Conservation (phyloP, 2,329 filamentous ascomycete genomes). For the Fusarium dimerum region DNA sequence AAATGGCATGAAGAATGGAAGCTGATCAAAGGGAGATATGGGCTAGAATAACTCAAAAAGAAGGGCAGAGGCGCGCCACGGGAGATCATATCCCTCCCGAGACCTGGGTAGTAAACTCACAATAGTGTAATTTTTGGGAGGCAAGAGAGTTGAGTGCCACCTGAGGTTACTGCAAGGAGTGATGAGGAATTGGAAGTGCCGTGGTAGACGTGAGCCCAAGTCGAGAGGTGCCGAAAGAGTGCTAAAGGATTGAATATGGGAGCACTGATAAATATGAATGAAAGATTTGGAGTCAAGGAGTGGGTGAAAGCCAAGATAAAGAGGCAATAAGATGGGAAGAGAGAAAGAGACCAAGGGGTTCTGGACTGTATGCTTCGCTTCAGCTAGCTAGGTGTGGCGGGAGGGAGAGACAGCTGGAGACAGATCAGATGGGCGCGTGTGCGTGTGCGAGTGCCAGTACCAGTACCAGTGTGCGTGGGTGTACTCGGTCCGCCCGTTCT, state of each 20-base stretch:
- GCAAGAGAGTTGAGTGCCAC: background rate
- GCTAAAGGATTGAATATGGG: background rate
- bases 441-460: background rate
- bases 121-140: background rate
- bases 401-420: background rate
- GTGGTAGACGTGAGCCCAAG: background rate
- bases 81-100: background rate
- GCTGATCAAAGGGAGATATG: background rate
- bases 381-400: background rate
- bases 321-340: background rate
- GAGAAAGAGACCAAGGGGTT: background rate
- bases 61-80: background rate
- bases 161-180: background rate
- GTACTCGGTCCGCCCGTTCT: background rate
- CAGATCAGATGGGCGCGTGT: background rate
- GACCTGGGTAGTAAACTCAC: background rate
- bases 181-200: background rate
- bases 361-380: background rate
- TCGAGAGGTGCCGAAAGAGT: background rate
- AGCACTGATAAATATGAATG: background rate
- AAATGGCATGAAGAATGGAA: background rate
- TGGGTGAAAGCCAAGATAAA: background rate
- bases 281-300: background rate
- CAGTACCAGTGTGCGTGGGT: background rate
- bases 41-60: background rate